Conservation (phyloP, 2,329 filamentous ascomycete species). For the Xylariaceae sp. region DNA sequence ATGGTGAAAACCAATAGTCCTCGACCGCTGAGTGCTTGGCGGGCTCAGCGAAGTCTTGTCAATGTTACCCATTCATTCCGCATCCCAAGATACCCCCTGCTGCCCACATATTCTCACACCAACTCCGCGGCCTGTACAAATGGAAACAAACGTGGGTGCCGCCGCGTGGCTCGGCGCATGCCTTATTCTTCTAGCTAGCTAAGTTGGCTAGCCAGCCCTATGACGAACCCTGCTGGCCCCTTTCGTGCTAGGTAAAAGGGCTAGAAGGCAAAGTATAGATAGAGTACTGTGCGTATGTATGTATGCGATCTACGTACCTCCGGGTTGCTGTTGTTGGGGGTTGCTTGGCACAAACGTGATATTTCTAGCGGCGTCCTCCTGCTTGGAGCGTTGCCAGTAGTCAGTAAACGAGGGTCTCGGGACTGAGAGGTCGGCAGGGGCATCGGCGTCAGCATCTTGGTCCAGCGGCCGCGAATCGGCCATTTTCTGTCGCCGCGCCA, state of each 20-base stretch:
- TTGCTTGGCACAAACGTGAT: conserved; percentile 42
- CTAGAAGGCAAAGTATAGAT: not conserved
- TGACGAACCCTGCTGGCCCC: no score
- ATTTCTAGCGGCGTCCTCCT: conserved; percentile 37
- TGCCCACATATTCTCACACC: no score
- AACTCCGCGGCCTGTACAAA: not conserved
- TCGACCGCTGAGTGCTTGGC: no score
- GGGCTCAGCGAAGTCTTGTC: no score
- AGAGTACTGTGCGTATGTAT: not conserved
- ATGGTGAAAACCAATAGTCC: no score
- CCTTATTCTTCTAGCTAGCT: no score
- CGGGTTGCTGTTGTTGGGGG: conserved; percentile 26
- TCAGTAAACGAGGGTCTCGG: conserved; percentile 50
- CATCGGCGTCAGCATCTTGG: not conserved
- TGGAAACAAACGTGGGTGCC: not conserved
- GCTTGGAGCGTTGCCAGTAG: conserved; percentile 51
- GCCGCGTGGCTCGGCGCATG: no score
- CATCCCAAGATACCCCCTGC: no score
- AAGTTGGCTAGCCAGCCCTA: no score
- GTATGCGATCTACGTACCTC: conserved; percentile 28
- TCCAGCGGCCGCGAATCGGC: conserved; percentile 9
- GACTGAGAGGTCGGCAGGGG: conserved; percentile 8
- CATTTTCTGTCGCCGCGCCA: conserved; percentile 1
- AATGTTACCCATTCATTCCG: no score
- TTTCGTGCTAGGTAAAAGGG: no score